Conservation (phyloP, 345 rosid species). For the Hevea brasiliensis region DNA sequence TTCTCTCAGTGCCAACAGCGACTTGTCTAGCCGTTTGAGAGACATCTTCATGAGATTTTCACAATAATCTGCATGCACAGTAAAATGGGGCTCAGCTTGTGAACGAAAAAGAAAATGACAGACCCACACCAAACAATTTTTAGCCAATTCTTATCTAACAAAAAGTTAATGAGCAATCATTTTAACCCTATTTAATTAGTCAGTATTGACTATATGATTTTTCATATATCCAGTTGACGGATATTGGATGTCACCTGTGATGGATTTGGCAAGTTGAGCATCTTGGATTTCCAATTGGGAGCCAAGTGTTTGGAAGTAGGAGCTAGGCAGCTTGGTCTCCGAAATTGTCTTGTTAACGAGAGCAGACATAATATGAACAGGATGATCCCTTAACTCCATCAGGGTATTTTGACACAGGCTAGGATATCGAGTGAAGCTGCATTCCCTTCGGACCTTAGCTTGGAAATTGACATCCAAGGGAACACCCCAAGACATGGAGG, state of each 20-base stretch:
- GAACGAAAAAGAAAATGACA: not conserved
- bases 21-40: constrained; percentile 48
- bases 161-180: too few relatives aligned
- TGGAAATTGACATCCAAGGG: constrained; percentile 22
- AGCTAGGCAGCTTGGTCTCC: constrained; percentile 39
- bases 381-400: constrained; percentile 22
- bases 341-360: constrained; percentile 62
- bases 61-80: constrained; percentile 47
- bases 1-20: constrained; percentile 41
- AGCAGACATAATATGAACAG: constrained; percentile 39
- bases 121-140: not conserved
- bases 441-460: constrained; percentile 36
- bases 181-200: too few relatives aligned
- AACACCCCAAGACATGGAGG: constrained; percentile 18
- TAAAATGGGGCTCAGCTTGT: not conserved
- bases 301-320: constrained; percentile 35
- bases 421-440: constrained; percentile 57
- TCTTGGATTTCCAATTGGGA: constrained; percentile 23
- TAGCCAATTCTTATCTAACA: not conserved
- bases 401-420: constrained; percentile 55
- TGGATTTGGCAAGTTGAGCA: constrained; percentile 27
- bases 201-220: too few relatives aligned
- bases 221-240: not conserved
- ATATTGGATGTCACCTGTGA: constrained; percentile 50
- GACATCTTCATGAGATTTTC: constrained; percentile 55